Conservation (phyloP, 2,329 filamentous ascomycete species). For the Cordyceps cicadae region DNA sequence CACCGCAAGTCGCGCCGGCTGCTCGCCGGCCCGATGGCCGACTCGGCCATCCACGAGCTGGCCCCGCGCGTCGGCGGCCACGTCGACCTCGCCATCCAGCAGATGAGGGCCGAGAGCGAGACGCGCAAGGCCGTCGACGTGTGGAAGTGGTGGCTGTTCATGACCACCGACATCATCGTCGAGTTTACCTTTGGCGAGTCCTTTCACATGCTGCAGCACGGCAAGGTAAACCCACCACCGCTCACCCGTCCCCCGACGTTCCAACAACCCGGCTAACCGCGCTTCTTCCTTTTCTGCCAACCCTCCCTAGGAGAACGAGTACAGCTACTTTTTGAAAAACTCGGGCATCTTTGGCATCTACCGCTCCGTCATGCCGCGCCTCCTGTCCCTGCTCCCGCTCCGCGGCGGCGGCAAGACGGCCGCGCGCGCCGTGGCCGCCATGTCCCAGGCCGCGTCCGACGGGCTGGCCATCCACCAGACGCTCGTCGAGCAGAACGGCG, state of each 20-base stretch:
- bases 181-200: constrained; percentile 21
- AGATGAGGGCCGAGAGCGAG: constrained; percentile 14
- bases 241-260: no score
- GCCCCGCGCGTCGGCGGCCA: constrained; percentile 12
- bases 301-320: constrained; percentile 6
- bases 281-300: no score
- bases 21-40: constrained; percentile 2
- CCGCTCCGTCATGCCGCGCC: neutral
- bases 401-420: neutral
- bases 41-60: neutral
- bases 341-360: constrained; percentile 2
- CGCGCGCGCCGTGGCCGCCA: neutral
- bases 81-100: constrained; percentile 16
- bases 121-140: constrained; percentile 15
- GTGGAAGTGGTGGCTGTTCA: constrained; percentile 18
- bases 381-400: neutral
- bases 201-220: constrained; percentile 13
- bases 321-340: constrained; percentile 2
- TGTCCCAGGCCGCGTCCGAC: neutral
- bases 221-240: no score
- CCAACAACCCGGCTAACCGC: no score
- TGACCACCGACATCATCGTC: constrained; percentile 21
- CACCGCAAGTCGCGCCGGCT: constrained; percentile 5
- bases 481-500: neutral
- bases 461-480: constrained; percentile 5